These are phyloP conservation scores for Penicillium paxilli DNA, from an alignment of 495 filamentous ascomycete genomes.

Conservation along the genomic window DNA sequence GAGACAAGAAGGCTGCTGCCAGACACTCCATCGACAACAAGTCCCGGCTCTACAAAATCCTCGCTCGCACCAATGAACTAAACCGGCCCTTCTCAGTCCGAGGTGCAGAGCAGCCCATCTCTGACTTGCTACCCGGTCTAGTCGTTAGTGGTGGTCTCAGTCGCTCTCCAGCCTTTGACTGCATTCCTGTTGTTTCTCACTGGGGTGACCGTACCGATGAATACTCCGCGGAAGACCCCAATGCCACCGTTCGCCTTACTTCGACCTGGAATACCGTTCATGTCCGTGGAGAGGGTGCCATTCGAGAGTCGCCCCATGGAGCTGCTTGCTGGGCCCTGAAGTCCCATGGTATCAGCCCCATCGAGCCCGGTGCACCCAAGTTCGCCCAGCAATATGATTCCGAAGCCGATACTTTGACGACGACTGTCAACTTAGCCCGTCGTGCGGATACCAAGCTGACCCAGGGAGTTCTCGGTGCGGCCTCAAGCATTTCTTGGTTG, in stretches of 20 bases:
- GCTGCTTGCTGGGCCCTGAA: conserved; percentile 5
- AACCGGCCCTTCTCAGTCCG: conserved; percentile 7
- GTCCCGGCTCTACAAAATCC: conserved; percentile 8
- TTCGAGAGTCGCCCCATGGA: conserved; percentile 5
- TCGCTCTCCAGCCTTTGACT: conserved; percentile 13
- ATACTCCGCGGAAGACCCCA: conserved; percentile 2
- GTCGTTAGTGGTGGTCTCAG: conserved; percentile 11
- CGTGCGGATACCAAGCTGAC: conserved; percentile 4
- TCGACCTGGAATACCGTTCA: conserved; percentile 10
- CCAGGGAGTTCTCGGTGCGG: conserved; percentile 1
- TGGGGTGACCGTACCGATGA: conserved; percentile 11
- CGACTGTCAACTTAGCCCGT: conserved; percentile 8
- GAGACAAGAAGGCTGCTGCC: conserved; percentile 12
- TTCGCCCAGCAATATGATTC: conserved; percentile 5
- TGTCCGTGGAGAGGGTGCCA: conserved; percentile 7
- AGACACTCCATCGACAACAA: conserved; percentile 2
- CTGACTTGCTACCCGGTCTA: conserved; percentile 6
- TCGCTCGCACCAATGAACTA: conserved; percentile 10
- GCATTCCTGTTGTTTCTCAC: conserved; percentile 8
- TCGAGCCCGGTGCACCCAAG: background rate
- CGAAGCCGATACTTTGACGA: conserved; percentile 6
- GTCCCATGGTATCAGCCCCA: conserved; percentile 4
- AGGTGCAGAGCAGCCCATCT: conserved; percentile 5
- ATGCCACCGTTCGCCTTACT: conserved; percentile 7
- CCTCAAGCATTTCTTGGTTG: conserved; percentile 7